Evolutionary conservation across 2,329 filamentous ascomycete genomes (phyloP).

Genomic region (Daldinia sp.): DNA sequence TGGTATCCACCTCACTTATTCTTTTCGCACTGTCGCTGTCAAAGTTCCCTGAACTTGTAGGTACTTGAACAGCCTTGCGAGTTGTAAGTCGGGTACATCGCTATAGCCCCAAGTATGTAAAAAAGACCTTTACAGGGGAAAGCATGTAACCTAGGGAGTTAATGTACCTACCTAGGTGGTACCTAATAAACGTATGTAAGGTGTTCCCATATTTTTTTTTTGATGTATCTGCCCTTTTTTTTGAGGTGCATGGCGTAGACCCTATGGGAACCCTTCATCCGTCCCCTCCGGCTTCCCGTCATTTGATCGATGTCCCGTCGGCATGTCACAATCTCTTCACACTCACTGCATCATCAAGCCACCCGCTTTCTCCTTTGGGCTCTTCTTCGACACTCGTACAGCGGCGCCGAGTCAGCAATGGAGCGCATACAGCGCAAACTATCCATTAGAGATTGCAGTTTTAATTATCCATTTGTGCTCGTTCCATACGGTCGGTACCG

Average conservation of each 20-base stretch:
- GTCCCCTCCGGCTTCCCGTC: constrained; percentile 35
- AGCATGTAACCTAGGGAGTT: too few species aligned
- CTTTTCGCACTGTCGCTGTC: constrained; percentile 31
- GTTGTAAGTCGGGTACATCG: not conserved
- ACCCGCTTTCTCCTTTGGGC: constrained; percentile 34
- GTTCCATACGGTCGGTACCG: constrained; percentile 32
- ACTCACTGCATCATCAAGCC: constrained; percentile 20
- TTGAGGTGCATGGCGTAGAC: constrained; percentile 3
- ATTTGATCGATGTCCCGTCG: constrained; percentile 35
- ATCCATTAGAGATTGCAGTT: constrained; percentile 24
- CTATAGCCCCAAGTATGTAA: not conserved
- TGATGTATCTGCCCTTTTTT: too few species aligned
- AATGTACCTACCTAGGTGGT: not conserved
- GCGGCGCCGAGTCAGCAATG: constrained; percentile 18
- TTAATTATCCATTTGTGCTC: constrained; percentile 30
- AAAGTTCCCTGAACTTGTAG: not conserved
- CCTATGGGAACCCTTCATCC: constrained; percentile 20
- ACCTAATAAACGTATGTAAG: not conserved
- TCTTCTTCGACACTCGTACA: constrained; percentile 24
- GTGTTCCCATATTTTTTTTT: too few species aligned
- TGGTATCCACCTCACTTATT: constrained; percentile 15
- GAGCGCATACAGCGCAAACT: constrained; percentile 3
- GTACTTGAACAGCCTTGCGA: not conserved
- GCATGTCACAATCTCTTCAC: constrained; percentile 36
- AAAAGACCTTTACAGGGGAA: not conserved